phyloP scores from a whole-genome alignment of 148 eudicot genomes.

The Gaultheria prostrata region DNA sequence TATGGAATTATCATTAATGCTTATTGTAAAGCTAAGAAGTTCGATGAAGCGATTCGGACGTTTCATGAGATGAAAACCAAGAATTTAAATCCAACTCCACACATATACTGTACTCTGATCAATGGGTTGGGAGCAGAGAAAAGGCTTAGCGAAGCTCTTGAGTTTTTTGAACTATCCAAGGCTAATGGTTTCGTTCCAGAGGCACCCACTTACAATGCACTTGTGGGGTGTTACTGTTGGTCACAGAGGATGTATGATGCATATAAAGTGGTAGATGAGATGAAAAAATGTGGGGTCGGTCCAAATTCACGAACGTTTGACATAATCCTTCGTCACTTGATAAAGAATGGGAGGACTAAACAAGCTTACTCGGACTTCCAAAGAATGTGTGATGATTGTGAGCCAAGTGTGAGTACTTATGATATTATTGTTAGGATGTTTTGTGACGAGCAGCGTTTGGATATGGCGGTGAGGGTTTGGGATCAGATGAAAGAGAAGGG shows the following conservation, averaged over 20 bases:
- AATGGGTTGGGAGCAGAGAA: slow-evolving; percentile 68
- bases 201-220: slow-evolving; percentile 76
- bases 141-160: slow-evolving; percentile 58
- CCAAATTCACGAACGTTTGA: slow-evolving; percentile 75
- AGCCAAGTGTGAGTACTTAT: slow-evolving; percentile 59
- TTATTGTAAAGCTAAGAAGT: slow-evolving; percentile 59
- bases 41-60: slow-evolving; percentile 46
- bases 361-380: slow-evolving; percentile 66
- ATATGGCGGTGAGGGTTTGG: slow-evolving; percentile 70
- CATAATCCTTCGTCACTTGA: slow-evolving; percentile 72
- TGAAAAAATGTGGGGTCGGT: slow-evolving; percentile 65
- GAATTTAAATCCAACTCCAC: slow-evolving; percentile 53
- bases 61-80: slow-evolving; percentile 61
- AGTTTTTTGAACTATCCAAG: slow-evolving; percentile 61
- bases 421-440: slow-evolving; percentile 86
- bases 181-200: slow-evolving; percentile 45
- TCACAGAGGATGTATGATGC: slow-evolving; percentile 69
- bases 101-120: slow-evolving; percentile 76
- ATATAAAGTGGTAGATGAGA: slow-evolving; percentile 61
- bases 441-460: slow-evolving; percentile 45
- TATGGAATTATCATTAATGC: slow-evolving; percentile 85
- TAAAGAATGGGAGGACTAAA: slow-evolving; percentile 43
- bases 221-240: slow-evolving; percentile 82
- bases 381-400: slow-evolving; percentile 54
- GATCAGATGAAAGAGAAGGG: slow-evolving; percentile 73